Evolutionary conservation across 139 green algal species (phyloP).

Genomic region (Nannochloris sp.): DNA sequence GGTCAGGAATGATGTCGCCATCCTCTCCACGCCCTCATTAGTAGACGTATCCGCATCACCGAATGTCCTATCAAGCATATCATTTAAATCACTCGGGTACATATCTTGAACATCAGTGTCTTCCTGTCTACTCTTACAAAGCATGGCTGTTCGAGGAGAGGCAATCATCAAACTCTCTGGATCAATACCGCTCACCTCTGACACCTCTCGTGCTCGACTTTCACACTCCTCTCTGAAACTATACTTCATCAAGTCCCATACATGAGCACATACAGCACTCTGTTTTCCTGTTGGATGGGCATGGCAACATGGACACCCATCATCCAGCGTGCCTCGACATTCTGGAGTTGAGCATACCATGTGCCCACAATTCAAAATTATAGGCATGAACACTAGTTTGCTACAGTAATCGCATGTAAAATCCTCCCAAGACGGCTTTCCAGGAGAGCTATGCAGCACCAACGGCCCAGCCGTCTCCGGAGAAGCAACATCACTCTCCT

Average conservation of each 20-base stretch:
- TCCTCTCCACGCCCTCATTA: not conserved
- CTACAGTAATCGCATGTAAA: constrained; percentile 25
- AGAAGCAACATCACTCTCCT: constrained; percentile 1
- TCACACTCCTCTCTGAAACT: constrained; percentile 16
- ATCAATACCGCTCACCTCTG: not conserved
- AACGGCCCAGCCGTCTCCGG: constrained; percentile 4
- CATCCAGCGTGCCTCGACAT: not conserved
- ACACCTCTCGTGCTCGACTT: not conserved
- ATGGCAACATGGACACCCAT: constrained; percentile 1
- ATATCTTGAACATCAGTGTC: no score
- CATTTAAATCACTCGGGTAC: no score
- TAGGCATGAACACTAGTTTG: constrained; percentile 21
- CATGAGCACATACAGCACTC: constrained; percentile 19
- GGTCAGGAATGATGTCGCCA: not conserved
- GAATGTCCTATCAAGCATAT: no score
- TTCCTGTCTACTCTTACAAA: no score
- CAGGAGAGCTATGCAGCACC: constrained; percentile 4
- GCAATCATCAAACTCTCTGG: not conserved
- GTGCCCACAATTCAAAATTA: constrained; percentile 37
- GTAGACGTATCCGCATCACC: not conserved
- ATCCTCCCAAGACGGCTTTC: not conserved
- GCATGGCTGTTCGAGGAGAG: not conserved
- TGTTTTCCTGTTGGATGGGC: not conserved
- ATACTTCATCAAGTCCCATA: constrained; percentile 21
- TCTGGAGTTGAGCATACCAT: constrained; percentile 12